Conservation (phyloP, 2,329 filamentous ascomycete species). For the Colletotrichum somersetense region DNA sequence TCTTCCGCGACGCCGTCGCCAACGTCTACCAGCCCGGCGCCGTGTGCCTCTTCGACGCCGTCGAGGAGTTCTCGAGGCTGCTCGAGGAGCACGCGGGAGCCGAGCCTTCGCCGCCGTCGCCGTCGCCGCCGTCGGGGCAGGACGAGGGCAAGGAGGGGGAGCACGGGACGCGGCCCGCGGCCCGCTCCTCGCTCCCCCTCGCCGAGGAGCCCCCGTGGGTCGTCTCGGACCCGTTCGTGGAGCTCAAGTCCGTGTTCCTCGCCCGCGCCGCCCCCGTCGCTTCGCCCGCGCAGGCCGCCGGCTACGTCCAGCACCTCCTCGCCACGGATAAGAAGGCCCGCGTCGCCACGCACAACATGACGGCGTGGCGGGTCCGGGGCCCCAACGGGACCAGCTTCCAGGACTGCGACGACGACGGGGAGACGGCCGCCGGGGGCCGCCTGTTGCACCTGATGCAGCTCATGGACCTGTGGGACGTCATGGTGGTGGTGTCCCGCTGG, state of each 20-base stretch:
- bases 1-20: constrained; percentile 75
- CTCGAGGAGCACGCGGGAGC: constrained; percentile 39
- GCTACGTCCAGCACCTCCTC: constrained; percentile 80
- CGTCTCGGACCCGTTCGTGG: constrained; percentile 78
- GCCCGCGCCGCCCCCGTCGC: constrained; percentile 79
- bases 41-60: constrained; percentile 91
- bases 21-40: constrained; percentile 78
- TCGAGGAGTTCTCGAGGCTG: constrained; percentile 72
- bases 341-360: constrained; percentile 95
- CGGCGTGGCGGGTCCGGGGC: constrained; percentile 85
- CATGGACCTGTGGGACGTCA: constrained; percentile 92
- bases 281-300: constrained; percentile 77
- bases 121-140: not conserved
- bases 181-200: not conserved
- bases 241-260: constrained; percentile 90
- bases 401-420: constrained; percentile 96
- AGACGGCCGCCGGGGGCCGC: constrained; percentile 89
- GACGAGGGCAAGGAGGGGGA: constrained; percentile 15
- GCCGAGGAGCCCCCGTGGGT: constrained; percentile 71
- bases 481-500: constrained; percentile 95
- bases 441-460: constrained; percentile 92
- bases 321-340: constrained; percentile 86
- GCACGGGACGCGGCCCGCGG: constrained; percentile 44
- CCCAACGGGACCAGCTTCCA: constrained; percentile 73
- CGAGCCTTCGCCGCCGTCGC: constrained; percentile 18